These are phyloP conservation scores for Claviceps sp. DNA, from an alignment of 2,329 filamentous ascomycete species.

Conservation along the genomic window DNA sequence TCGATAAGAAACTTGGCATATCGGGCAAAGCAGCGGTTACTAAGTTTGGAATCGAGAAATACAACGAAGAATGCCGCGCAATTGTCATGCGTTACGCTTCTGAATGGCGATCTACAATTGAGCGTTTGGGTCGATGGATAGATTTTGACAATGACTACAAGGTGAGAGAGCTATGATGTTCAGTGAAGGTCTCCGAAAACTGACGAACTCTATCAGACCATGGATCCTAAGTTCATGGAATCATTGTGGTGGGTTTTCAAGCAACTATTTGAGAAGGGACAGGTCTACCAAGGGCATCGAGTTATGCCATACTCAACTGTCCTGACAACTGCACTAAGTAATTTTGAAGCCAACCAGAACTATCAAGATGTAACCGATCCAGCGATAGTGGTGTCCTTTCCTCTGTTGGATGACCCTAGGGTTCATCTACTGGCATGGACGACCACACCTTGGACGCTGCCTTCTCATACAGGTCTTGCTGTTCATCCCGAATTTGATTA, in stretches of 20 bases:
- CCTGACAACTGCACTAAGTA: slow-evolving; percentile 77
- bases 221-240: slow-evolving; percentile 95
- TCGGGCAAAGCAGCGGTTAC: slow-evolving; percentile 77
- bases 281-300: slow-evolving; percentile 79
- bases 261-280: slow-evolving; percentile 76
- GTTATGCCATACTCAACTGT: slow-evolving; percentile 95
- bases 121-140: slow-evolving; percentile 85
- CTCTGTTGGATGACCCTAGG: slow-evolving; percentile 62
- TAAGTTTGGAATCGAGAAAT: slow-evolving; percentile 73
- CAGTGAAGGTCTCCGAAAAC: background rate
- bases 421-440: slow-evolving; percentile 78
- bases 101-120: slow-evolving; percentile 82
- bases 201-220: slow-evolving; percentile 42
- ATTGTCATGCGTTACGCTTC: slow-evolving; percentile 85
- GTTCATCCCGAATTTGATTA: slow-evolving; percentile 78
- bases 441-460: slow-evolving; percentile 75
- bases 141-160: slow-evolving; percentile 98
- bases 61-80: slow-evolving; percentile 81
- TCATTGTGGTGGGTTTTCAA: slow-evolving; percentile 96
- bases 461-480: slow-evolving; percentile 65
- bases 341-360: slow-evolving; percentile 89
- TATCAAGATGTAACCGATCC: slow-evolving; percentile 90
- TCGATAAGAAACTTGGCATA: slow-evolving; percentile 89
- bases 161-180: slow-evolving; percentile 26
- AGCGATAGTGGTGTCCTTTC: slow-evolving; percentile 78